Conservation (phyloP, 2,329 filamentous ascomycete genomes). For the Seiridium unicorne region DNA sequence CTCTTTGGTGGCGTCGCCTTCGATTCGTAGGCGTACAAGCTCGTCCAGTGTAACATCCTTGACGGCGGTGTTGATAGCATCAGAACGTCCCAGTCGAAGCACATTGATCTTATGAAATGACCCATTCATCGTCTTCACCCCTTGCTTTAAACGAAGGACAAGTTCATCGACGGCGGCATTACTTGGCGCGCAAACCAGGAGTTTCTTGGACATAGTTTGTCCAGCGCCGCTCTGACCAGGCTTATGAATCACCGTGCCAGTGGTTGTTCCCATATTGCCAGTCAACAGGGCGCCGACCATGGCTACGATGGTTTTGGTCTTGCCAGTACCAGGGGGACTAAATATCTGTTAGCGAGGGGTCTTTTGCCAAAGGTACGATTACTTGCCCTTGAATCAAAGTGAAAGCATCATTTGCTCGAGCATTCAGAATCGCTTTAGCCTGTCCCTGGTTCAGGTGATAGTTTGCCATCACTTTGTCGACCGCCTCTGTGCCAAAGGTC, state of each 20-base stretch:
- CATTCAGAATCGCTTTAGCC: slow-evolving; percentile 86
- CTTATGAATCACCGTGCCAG: slow-evolving; percentile 43
- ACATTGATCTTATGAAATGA: slow-evolving; percentile 76
- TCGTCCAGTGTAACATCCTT: slow-evolving; percentile 92
- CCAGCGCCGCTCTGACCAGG: slow-evolving; percentile 32
- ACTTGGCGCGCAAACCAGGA: slow-evolving; percentile 95
- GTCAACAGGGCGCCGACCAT: slow-evolving; percentile 88
- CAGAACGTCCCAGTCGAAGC: slow-evolving; percentile 83
- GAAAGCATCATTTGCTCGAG: slow-evolving; percentile 93
- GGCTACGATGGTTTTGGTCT: slow-evolving; percentile 96
- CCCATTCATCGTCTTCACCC: slow-evolving; percentile 76
- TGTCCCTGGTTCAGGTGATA: slow-evolving; percentile 88
- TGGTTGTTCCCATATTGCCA: slow-evolving; percentile 43
- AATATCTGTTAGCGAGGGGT: slow-evolving; percentile 27
- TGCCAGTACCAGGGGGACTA: slow-evolving; percentile 90
- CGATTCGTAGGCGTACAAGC: slow-evolving; percentile 74
- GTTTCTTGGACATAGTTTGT: slow-evolving; percentile 65
- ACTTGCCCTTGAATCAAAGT: slow-evolving; percentile 85
- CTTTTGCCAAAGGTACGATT: slow-evolving; percentile 1
- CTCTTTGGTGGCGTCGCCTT: slow-evolving; percentile 48
- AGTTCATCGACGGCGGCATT: slow-evolving; percentile 97
- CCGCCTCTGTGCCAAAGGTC: slow-evolving; percentile 71
- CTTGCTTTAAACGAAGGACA: slow-evolving; percentile 86
- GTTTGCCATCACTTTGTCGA: slow-evolving; percentile 67
- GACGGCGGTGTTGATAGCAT: slow-evolving; percentile 88